Conservation (phyloP, 2,329 filamentous ascomycete genomes). For the Nigrospora oryzae region DNA sequence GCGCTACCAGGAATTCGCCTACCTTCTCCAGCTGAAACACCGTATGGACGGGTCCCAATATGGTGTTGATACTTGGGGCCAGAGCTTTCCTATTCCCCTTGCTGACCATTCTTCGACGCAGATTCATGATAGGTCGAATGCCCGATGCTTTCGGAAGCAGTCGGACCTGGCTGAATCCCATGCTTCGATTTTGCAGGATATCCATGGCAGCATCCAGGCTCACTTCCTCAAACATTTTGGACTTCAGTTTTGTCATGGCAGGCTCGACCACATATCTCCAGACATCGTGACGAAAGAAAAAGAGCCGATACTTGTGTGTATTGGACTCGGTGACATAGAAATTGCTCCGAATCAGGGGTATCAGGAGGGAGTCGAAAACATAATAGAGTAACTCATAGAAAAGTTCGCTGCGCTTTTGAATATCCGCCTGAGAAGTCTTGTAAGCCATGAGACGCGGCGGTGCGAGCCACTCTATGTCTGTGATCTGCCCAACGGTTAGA, state of each 20-base stretch:
- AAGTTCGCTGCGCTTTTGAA: constrained; percentile 67
- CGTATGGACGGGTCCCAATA: constrained; percentile 66
- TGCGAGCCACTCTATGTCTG: constrained; percentile 64
- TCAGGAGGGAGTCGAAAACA: constrained; percentile 81
- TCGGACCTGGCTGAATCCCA: constrained; percentile 73
- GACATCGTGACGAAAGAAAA: constrained; percentile 91
- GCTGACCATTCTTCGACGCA: constrained; percentile 55
- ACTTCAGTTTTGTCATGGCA: constrained; percentile 57
- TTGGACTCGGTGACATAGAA: constrained; percentile 95
- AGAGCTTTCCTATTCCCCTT: constrained; percentile 28
- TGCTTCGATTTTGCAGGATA: constrained; percentile 50
- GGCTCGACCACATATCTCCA: constrained; percentile 75
- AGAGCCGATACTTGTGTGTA: constrained; percentile 68
- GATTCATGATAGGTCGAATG: constrained; percentile 80
- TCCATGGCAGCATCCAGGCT: constrained; percentile 44
- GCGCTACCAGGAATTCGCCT: constrained; percentile 5
- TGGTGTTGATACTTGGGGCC: constrained; percentile 34
- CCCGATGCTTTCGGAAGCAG: constrained; percentile 73
- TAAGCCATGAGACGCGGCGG: constrained; percentile 35
- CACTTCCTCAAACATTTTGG: constrained; percentile 72
- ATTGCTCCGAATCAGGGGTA: constrained; percentile 77
- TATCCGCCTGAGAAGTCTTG: constrained; percentile 64
- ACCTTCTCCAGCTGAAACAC: constrained; percentile 75
- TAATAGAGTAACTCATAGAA: constrained; percentile 86
- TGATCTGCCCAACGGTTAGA: constrained; percentile 39